A percentile compares a stretch with the other conserved stretches of the same genome.
phyloP scores from a whole-genome alignment of 2,329 filamentous ascomycete species.

The Aureobasidium musti region DNA sequence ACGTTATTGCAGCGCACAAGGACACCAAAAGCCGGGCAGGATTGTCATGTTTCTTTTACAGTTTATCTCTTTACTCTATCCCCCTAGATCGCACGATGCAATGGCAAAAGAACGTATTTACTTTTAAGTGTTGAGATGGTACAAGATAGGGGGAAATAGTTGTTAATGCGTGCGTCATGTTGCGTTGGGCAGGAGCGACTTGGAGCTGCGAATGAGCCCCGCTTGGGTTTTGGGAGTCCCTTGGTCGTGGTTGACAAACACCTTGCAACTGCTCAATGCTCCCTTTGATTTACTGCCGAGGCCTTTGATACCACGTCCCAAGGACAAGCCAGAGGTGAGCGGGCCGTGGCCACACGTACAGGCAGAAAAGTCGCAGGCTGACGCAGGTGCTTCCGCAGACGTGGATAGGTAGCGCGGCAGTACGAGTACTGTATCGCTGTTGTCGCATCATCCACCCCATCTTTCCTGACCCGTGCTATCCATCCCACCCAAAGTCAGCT shows the following conservation, averaged over 20 bases:
- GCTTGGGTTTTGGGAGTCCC: background rate
- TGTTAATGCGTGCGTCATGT: background rate
- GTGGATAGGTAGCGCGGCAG: background rate
- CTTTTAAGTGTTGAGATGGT: background rate
- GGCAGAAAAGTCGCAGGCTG: background rate
- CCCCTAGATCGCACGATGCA: conserved; percentile 26
- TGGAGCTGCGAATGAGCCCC: conserved; percentile 1
- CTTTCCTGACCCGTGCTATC: background rate
- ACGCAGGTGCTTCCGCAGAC: background rate
- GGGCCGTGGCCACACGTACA: background rate
- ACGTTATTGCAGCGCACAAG: conserved; percentile 17
- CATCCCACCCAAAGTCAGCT: conserved; percentile 15
- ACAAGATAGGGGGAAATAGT: too few species aligned
- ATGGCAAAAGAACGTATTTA: conserved; percentile 27
- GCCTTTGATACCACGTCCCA: background rate
- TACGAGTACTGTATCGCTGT: background rate
- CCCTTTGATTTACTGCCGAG: conserved; percentile 1
- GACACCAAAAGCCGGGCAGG: conserved; percentile 22
- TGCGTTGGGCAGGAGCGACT: conserved; percentile 2
- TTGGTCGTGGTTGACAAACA: background rate
- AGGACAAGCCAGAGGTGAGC: background rate
- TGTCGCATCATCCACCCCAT: conserved; percentile 15
- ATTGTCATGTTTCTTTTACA: conserved; percentile 21
- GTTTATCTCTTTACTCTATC: conserved; percentile 18
- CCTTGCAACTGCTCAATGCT: background rate